phyloP scores from a whole-genome alignment of 2,329 filamentous ascomycete genomes.

The Myriosclerotinia duriaeana region DNA sequence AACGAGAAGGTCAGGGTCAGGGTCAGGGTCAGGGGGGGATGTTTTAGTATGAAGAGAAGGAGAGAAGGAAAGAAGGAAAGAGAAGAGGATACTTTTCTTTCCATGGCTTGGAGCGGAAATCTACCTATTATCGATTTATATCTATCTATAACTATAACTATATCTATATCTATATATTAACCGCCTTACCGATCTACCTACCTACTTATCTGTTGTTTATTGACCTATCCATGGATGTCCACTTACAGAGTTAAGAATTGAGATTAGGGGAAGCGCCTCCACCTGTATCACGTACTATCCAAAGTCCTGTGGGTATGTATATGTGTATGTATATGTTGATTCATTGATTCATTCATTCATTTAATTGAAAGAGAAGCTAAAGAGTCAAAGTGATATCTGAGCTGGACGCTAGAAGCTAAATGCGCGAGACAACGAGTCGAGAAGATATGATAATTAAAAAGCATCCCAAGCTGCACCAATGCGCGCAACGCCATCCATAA shows the following conservation, averaged over 20 bases:
- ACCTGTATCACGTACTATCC: too few relatives aligned
- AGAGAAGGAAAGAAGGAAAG: not conserved
- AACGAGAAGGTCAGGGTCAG: not conserved
- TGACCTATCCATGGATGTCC: too few relatives aligned
- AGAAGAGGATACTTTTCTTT: not conserved
- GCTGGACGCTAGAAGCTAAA: constrained; percentile 5
- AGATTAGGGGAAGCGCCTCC: too few relatives aligned
- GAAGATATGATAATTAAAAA: constrained; percentile 4
- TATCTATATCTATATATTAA: not conserved
- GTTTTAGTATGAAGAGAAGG: not conserved
- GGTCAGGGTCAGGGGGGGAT: not conserved
- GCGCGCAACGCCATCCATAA: not conserved
- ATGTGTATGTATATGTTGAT: not conserved
- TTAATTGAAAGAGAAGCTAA: not conserved
- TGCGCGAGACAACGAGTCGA: not conserved
- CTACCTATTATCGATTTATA: too few relatives aligned
- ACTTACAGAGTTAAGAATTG: too few relatives aligned
- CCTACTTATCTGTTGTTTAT: not conserved
- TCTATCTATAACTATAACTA: not conserved
- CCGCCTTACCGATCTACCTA: not conserved
- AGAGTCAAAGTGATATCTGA: constrained; percentile 4
- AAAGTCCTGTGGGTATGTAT: not conserved
- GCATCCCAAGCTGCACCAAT: not conserved
- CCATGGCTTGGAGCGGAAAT: not conserved
- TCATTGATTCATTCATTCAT: constrained; percentile 6